Conservation (phyloP, 1,139 yeast genomes). For the Pichia sp. region DNA sequence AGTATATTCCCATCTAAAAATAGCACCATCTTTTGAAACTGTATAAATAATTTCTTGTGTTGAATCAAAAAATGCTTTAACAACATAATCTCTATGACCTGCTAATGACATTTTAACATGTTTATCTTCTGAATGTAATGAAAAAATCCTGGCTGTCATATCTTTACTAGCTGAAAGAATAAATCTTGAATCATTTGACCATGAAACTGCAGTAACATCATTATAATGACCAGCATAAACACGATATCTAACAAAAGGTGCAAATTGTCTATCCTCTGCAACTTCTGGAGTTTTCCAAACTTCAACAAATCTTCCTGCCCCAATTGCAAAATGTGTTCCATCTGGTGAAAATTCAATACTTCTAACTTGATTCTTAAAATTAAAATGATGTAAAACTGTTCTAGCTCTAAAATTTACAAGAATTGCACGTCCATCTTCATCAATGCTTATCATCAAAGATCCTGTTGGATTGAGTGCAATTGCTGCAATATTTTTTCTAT, state of each 20-base stretch:
- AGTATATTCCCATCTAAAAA: slow-evolving; percentile 84
- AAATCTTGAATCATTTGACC: slow-evolving; percentile 91
- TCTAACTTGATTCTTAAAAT: slow-evolving; percentile 71
- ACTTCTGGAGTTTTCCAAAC: slow-evolving; percentile 90
- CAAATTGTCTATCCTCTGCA: slow-evolving; percentile 75
- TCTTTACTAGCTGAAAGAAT: slow-evolving; percentile 84
- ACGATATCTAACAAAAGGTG: slow-evolving; percentile 89
- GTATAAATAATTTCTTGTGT: slow-evolving; percentile 89
- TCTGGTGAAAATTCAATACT: slow-evolving; percentile 84
- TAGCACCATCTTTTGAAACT: slow-evolving; percentile 89
- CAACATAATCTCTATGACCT: slow-evolving; percentile 88
- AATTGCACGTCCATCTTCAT: slow-evolving; percentile 89
- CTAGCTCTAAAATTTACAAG: slow-evolving; percentile 78
- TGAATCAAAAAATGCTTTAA: slow-evolving; percentile 78
- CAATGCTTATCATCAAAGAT: slow-evolving; percentile 77
- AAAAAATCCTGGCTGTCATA: slow-evolving; percentile 82
- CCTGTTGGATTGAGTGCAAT: slow-evolving; percentile 81
- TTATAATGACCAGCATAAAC: slow-evolving; percentile 90
- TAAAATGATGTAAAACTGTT: slow-evolving; percentile 91
- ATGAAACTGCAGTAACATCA: slow-evolving; percentile 68
- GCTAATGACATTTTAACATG: slow-evolving; percentile 81
- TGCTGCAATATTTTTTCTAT: slow-evolving; percentile 73
- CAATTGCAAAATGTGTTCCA: slow-evolving; percentile 82
- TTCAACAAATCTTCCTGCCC: slow-evolving; percentile 75
- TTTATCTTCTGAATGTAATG: slow-evolving; percentile 66